Evolutionary conservation across 495 filamentous ascomycete species (phyloP), one percentile per base, ranked within the genome.

Genomic region (Rhypophila decipiens): DNA sequence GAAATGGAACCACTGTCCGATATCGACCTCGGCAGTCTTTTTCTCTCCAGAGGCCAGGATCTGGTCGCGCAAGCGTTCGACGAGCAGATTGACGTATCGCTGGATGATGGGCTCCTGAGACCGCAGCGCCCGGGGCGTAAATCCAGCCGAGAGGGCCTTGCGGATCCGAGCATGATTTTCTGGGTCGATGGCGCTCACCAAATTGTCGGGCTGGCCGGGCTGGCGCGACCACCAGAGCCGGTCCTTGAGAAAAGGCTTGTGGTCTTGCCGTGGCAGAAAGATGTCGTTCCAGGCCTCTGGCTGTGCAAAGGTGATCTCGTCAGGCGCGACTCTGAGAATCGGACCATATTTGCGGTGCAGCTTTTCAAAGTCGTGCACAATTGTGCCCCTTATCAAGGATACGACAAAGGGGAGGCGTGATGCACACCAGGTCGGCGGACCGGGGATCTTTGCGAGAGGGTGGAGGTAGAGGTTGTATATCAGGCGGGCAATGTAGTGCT

Each of bases 241-340:
- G n/a, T n/a, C n/a, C n/a, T n/a, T n/a, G n/a, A n/a, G n/a, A n/a
- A n/a, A n/a, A n/a, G n/a, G n/a, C n/a, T n/a, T n/a, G n/a, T n/a
- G n/a, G n/a, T n/a, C n/a, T n/a, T n/a, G n/a, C n/a, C n/a, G n/a
- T n/a, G n/a, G n/a, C n/a, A n/a, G n/a, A n/a, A n/a, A 35, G 33
- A 80, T 77, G 24, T 78, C 72, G 40, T 72, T 71, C 73, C 72
- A 79, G 2, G 75, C 77, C 29, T 70, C 54, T 0, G 70, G 57
- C 13, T 63, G 52, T 2, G 54, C 63, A 57, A 66, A 79, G 2
- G 67, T 57, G 22, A 80, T 60, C 44, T 76, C 71, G 41, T 74
- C 54, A 1, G 76, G 76, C 1, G 67, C 67, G 24, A 75, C 67
- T 4, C 77, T 71, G 12, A 80, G 65, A 11, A 76, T 58, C 17